Evolutionary conservation across 768 basidiomycete species (phyloP).

Genomic region (button mushroom (Agaricus bisporus)): DNA sequence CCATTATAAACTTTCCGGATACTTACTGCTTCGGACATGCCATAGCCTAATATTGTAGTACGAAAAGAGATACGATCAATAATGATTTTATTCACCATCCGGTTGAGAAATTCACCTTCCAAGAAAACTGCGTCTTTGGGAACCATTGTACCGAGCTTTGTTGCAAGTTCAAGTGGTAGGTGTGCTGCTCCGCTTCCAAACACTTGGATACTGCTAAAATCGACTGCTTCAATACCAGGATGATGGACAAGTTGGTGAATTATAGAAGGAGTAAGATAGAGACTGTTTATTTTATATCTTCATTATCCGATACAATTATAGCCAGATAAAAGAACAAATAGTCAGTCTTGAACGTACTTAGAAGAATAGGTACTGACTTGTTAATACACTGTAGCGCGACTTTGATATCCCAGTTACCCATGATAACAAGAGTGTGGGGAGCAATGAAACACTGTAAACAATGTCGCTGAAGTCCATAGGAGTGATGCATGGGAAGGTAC

Average conservation of each 20-base stretch:
- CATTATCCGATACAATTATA: too few species aligned
- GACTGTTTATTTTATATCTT: conserved; percentile 47
- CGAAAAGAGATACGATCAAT: too few species aligned
- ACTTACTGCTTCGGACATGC: conserved; percentile 62
- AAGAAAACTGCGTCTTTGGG: conserved; percentile 24
- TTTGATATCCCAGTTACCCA: conserved; percentile 54
- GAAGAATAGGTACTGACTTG: conserved; percentile 34
- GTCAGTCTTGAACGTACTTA: neutral
- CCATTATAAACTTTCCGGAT: neutral
- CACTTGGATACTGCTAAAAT: conserved; percentile 42
- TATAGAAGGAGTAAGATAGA: conserved; percentile 54
- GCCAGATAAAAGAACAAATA: neutral
- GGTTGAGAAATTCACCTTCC: conserved; percentile 34
- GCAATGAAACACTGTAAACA: conserved; percentile 41
- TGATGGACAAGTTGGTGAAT: conserved; percentile 59
- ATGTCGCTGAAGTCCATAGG: conserved; percentile 49
- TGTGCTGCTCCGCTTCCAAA: conserved; percentile 57
- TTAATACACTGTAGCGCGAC: conserved; percentile 46
- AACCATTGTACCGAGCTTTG: conserved; percentile 29
- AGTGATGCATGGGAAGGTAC: conserved; percentile 63
- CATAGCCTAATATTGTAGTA: conserved; percentile 42
- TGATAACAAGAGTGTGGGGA: conserved; percentile 42
- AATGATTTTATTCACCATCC: too few species aligned
- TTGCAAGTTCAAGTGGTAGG: conserved; percentile 49
- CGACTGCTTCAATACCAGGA: conserved; percentile 37